Evolutionary conservation across 2,329 filamentous ascomycete species (phyloP), one percentile per base, ranked within the genome.

Genomic region (Talaromyces albobiverticillius): DNA sequence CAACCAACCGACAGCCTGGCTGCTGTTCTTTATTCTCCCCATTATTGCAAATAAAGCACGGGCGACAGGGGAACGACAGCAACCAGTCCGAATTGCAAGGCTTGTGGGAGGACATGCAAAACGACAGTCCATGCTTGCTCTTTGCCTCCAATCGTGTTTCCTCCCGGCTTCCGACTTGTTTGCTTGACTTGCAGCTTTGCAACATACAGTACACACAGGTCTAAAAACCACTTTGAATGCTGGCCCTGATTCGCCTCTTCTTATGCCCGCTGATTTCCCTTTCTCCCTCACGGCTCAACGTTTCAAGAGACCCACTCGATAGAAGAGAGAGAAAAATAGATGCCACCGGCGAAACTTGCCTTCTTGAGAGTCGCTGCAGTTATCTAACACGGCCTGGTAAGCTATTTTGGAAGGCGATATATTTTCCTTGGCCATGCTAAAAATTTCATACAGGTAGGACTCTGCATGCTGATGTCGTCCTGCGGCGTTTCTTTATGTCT

Each of bases 141-240:
- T 13, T n/a, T 36, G 22, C 41, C 25, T 31, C 47, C 53, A 55
- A 47, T 55, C 48, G 51, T 31, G 20, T 42, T 26, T 22, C 25
- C 26, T 55, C 29, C 53, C 48, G 53, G 42, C 41, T 46, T 55
- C 53, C 48, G 53, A 36, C 41, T 45, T 41, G 53, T 55, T 55
- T 55, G 53, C 49, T 55, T 36, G 40, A 49, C 47, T 41, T 55
- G 31, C 34, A 49, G 32, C 32, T 32, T 36, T 42, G 32, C 26
- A 38, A 52, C 41, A 36, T 20, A 38, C 16, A 46, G n/a, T 29
- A 43, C 42, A 32, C 26, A 20, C 42, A 4, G 8, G 47, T 41
- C 20, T 18, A 22, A 34, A 16, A 16, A 51, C 41, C 16, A 51
- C 4, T 2, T 26, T 9, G 20, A 26, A 18, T 23, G 6, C 25